phyloP scores from a whole-genome alignment of 192 early-diverging fungal species.

The Backusella parvicylindrica region DNA sequence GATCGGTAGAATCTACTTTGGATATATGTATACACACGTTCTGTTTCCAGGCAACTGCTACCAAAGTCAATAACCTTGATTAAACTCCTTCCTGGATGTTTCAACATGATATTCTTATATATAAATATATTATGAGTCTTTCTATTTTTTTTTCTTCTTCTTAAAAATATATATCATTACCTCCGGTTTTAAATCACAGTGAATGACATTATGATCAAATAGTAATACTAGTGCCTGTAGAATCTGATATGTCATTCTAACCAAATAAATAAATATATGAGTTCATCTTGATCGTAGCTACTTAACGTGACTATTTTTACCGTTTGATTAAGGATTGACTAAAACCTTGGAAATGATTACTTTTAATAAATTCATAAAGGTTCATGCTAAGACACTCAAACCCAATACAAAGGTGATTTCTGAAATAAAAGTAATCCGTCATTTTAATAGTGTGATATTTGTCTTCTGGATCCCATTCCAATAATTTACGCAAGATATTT shows the following conservation, averaged over 20 bases:
- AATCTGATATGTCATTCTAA: conserved; percentile 73
- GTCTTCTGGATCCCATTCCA: conserved; percentile 73
- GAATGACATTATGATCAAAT: conserved; percentile 70
- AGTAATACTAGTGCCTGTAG: conserved; percentile 75
- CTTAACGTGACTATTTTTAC: conserved; percentile 27
- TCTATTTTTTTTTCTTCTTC: conserved; percentile 17
- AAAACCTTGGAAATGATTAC: conserved; percentile 84
- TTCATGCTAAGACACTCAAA: conserved; percentile 90
- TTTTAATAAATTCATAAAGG: conserved; percentile 93
- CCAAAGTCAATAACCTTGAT: conserved; percentile 98
- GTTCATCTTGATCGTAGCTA: neutral
- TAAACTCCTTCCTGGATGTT: conserved; percentile 55
- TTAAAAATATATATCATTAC: conserved; percentile 48
- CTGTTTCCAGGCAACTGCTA: conserved; percentile 84
- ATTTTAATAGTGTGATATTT: conserved; percentile 78
- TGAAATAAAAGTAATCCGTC: conserved; percentile 86
- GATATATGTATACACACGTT: conserved; percentile 91
- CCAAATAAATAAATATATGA: neutral
- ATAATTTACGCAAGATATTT: conserved; percentile 80
- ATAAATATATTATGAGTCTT: neutral
- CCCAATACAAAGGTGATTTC: conserved; percentile 90
- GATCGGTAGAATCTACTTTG: conserved; percentile 95
- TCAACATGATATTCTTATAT: conserved; percentile 71
- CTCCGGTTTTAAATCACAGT: conserved; percentile 95
- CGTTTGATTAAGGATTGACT: conserved; percentile 62